Evolutionary conservation across 192 early-diverging fungal genomes (phyloP), one percentile per base, ranked within the genome.

Genomic region (Podila horticola): DNA sequence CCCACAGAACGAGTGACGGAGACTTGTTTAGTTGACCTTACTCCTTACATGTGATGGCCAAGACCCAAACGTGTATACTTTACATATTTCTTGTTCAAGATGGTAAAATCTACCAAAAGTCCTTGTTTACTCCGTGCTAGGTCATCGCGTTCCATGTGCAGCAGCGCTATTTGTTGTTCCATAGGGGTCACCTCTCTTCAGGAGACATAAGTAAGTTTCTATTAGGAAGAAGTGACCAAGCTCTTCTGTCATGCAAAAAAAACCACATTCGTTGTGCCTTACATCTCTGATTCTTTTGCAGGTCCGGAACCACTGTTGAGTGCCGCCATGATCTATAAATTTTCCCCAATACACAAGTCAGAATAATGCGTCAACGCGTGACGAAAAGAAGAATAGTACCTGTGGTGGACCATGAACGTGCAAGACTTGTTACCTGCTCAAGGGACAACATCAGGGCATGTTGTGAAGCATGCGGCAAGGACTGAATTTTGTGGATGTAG

Each of bases 401-500:
- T n/a, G 15, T 12, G 9, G 12, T 41, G 38, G 11, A 0, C n/a
- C n/a, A n/a, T n/a, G n/a, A n/a, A n/a, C n/a, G n/a, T n/a, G n/a
- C n/a, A n/a, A n/a, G n/a, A n/a, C n/a, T n/a, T 10, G 17, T n/a
- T 83, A 95, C 93, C 74, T 87, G 85, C 84, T 98, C 98, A 63
- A 99, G 95, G 8, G 91, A 90, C 3, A 95, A 82, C 98, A 99
- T 99, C 64, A 99, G 75, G 10, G 89, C 87, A 83, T 92, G 91
- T 83, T 99, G 98, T 24, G 86, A 87, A 15, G 88, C 84, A 67
- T 89, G 87, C 34, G 82, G 84, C 36, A 98, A 74, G 24, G 79
- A 82, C 87, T 95, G 95, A 76, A 98, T 97, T 74, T 90, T 92
- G 72, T 87, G 88, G 65, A 99, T 95, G 69, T 95, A 95, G 15